Evolutionary conservation across 139 green algal species (phyloP), one percentile per base, ranked within the genome.

Genomic region (Tetradesmus lagerheimii): DNA sequence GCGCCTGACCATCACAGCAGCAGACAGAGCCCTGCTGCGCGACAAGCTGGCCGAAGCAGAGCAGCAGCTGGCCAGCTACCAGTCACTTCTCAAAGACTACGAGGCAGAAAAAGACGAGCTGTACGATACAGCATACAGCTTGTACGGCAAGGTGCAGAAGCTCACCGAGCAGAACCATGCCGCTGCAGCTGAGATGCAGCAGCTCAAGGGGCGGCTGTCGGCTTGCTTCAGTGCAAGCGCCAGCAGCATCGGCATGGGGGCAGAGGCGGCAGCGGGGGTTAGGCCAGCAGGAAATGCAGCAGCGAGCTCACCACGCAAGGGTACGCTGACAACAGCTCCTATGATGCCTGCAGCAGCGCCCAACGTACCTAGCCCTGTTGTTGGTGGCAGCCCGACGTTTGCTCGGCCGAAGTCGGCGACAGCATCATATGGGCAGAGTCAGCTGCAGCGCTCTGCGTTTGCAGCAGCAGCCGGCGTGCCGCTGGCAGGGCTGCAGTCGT

Each of bases 1-100:
- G 71, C 74, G 83, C 1, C 83, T 88, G n/a, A 88, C 83, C 50
- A 88, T 88, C 83, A 88, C 74, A 76, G 71, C 85, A 74, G 85
- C 85, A 57, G 85, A 89, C 85, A 41, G 85, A 5, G 85, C 85
- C 9, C 43, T 89, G 34, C 85, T 89, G 71, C 71, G 85, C 3
- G 85, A 89, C 43, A 83, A 89, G 85, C 74, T 89, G 6, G 71
- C 71, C 38, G 74, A 83, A 23, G 85, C 85, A 75, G 74, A 89
- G 71, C 85, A 89, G 85, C 85, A 89, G 85, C 43, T 83, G 38
- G 43, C 85, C n/a, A 53, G 45, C 71, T 84, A 76, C 71, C 41
- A 74, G 23, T 35, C 45, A 25, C 34, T 83, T 3, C 66, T 89
- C 4, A 39, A 71, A 27, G 43, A 83, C 15, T 47, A 75, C 35